phyloP scores from a whole-genome alignment of 1,139 yeast species.

The Pichia sp. region DNA sequence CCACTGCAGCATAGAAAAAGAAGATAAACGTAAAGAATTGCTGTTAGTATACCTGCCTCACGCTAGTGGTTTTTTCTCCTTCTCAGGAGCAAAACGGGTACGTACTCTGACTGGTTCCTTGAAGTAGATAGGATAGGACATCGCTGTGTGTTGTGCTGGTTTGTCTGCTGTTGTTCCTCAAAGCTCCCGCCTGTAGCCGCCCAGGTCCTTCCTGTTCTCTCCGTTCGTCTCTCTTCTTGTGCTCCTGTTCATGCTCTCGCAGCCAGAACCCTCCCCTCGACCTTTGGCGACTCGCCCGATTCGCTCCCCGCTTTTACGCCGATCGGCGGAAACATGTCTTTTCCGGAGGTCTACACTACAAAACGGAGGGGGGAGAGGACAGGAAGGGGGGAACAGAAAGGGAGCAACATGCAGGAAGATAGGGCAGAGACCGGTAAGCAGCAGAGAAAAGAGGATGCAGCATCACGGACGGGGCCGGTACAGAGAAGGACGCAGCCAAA shows the following conservation, averaged over 20 bases:
- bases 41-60: neutral
- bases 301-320: no score
- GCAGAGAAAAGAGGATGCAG: neutral
- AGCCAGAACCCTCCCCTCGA: no score
- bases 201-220: neutral
- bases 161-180: neutral
- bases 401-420: neutral
- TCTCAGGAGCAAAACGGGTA: slow-evolving; percentile 16
- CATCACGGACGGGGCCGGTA: neutral
- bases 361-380: no score
- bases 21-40: no score
- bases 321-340: no score
- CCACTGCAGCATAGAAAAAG: slow-evolving; percentile 36
- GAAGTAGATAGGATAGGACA: slow-evolving; percentile 51
- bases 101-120: slow-evolving; percentile 63
- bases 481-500: neutral
- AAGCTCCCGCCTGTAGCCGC: no score
- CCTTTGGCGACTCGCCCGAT: no score
- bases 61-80: neutral
- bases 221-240: no score
- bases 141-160: slow-evolving; percentile 1
- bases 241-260: no score
- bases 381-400: neutral
- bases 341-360: no score
- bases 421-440: no score